Base-by-base conservation (phyloP, 306 rosid species). In the Vachellia collinsii region DNA sequence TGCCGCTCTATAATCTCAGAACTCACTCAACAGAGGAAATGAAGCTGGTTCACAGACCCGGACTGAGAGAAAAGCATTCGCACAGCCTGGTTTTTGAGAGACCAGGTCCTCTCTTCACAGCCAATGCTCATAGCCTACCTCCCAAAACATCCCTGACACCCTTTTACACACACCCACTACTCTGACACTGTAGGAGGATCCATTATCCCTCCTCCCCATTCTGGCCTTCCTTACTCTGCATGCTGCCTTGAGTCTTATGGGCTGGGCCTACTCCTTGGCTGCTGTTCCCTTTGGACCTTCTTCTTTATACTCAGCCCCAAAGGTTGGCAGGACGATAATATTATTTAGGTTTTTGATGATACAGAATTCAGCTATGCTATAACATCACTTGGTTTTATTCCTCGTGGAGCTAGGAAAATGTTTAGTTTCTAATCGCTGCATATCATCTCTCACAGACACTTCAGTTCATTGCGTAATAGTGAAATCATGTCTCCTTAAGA, bases 281-380 rank as follows among this genome's bases (percentile, higher is more conserved):
- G n/a, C 22, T 51, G 17, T 51, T 51, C 20, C 58, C 22, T 51
- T 51, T 51, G 58, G n/a, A 51, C 58, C 58, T 5, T 44, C 13
- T 44, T 50, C 56, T 51, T 9, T 51, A 6, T 51, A 51, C 58
- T 51, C 20, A 3, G 58, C 7, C 22, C 58, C 58, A 51, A 51
- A 51, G 22, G 58, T 51, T 51, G 23, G 58, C 17, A 0, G 22
- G 58, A 20, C 22, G 2, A 51, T 51, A 20, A 22, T 25, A 43
- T 44, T 69, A 69, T 43, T 58, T 82, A 20, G 17, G 25, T 69
- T 76, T 72, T 59, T 41, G 0, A 20, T 70, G 59, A 2, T 67
- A 43, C 39, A 56, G 25, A 58, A 34, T 43, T 25, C 76, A 46
- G 36, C 43, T 12, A n/a, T 20, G 13, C 39, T 75, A 37, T 39